Evolutionary conservation across 495 filamentous ascomycete species (phyloP), one percentile per base, ranked within the genome.

Genomic region (Penicillium coprophilum): DNA sequence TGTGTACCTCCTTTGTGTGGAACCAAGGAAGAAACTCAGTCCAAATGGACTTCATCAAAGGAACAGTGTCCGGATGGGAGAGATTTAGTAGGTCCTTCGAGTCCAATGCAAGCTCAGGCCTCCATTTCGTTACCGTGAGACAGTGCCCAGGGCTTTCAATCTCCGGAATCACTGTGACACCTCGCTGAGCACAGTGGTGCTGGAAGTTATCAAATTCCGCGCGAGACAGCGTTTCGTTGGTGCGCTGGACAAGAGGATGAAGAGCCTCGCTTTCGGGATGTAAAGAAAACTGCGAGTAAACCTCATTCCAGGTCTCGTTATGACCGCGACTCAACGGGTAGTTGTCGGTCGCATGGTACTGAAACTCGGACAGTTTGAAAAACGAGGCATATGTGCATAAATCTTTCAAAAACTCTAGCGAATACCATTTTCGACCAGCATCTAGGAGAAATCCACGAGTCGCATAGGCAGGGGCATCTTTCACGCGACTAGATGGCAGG

Each of bases 311-410:
- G 0, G 76, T 73, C 15, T 72, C 69, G 53, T 84, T 80, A 20
- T 67, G 75, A 5, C 81, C 81, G 20, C 80, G 78, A 41, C 72
- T 82, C 20, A 83, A 60, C 1, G 81, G 81, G 53, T 80, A 81
- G 59, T 84, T 83, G 67, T 84, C 81, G 63, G 72, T 81, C 15
- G 75, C 72, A 59, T 84, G 81, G 58, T 81, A 83, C 49, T 83
- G 81, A 43, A 84, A 84, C 52, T 83, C 81, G 47, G 72, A 79
- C 61, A 83, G 71, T 56, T 82, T 82, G 67, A 82, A 84, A 63
- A 80, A 82, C 1, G 69, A 77, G 3, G 79, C 78, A 55, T 82
- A 84, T 15, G 77, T 80, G 65, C 81, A 84, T 15, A 84, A 70
- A 8, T 83, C 80, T 30, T 81, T 82, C 48, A 84, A 65, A 51